These are phyloP conservation scores for Adansonia gregorii DNA, from an alignment of 441 rosid genomes.

Conservation along the genomic window DNA sequence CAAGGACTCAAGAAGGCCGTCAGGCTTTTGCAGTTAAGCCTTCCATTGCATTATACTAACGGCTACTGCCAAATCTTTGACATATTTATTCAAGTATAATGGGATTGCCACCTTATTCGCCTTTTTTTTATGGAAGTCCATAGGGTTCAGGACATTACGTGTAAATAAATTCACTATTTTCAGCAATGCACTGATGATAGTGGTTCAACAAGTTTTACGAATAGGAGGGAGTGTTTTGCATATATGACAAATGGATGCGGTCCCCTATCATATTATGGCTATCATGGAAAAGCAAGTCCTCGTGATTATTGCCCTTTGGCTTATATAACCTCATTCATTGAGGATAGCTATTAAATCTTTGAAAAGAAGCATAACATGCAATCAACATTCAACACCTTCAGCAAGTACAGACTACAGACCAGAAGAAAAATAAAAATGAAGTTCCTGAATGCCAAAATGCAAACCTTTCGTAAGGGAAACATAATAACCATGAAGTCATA, in stretches of 20 bases:
- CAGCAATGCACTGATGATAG: not conserved
- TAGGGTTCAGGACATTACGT: not conserved
- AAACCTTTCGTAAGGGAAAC: not conserved
- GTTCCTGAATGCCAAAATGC: not conserved
- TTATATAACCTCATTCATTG: constrained; percentile 7
- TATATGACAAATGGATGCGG: not conserved
- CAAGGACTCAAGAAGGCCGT: not conserved
- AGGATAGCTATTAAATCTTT: not conserved
- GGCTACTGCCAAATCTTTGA: not conserved
- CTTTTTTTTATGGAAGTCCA: not conserved
- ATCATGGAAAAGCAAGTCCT: not conserved
- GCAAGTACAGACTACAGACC: constrained; percentile 3
- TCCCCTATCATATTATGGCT: not conserved
- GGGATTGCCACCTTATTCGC: not conserved
- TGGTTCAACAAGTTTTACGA: constrained; percentile 8
- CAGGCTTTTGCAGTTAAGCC: not conserved
- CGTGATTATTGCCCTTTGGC: not conserved
- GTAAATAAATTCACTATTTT: not conserved
- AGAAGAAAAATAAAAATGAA: constrained; percentile 14
- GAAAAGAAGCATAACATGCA: not conserved
- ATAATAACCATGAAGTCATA: not conserved
- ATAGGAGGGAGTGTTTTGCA: not conserved
- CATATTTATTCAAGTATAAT: not conserved
- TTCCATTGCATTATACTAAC: not conserved
- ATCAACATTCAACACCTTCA: constrained; percentile 1